Evolutionary conservation across 768 basidiomycete species (phyloP).

Genomic region (Leccinum ochraceum): DNA sequence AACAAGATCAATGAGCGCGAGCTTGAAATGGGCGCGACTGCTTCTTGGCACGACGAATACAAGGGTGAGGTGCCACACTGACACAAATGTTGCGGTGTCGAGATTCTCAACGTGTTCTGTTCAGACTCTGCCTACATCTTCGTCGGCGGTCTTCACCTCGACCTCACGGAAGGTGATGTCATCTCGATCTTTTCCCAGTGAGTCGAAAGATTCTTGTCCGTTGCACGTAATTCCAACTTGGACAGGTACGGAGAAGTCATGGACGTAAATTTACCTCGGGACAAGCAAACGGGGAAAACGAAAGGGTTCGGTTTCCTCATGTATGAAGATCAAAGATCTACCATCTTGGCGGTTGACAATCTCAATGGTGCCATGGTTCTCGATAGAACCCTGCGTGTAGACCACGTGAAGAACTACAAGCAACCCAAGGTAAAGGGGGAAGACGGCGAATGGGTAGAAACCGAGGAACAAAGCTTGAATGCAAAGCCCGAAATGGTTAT

Average conservation of each 20-base stretch:
- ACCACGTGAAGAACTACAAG: conserved; percentile 91
- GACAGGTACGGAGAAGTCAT: conserved; percentile 93
- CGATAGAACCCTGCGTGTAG: conserved; percentile 85
- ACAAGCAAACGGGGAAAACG: conserved; percentile 89
- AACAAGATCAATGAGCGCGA: conserved; percentile 91
- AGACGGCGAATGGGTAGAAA: conserved; percentile 81
- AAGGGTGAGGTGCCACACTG: conserved; percentile 48
- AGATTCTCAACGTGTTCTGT: conserved; percentile 9
- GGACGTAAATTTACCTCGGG: conserved; percentile 92
- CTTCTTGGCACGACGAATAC: conserved; percentile 97
- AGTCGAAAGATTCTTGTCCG: conserved; percentile 32
- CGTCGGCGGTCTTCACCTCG: conserved; percentile 83
- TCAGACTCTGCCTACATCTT: conserved; percentile 96
- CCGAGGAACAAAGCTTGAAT: conserved; percentile 85
- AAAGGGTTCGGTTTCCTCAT: conserved; percentile 95
- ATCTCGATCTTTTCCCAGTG: conserved; percentile 98
- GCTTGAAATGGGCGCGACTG: conserved; percentile 70
- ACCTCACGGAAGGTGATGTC: conserved; percentile 96
- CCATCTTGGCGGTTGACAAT: conserved; percentile 96
- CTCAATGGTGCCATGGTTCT: conserved; percentile 92
- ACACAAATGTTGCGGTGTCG: background rate
- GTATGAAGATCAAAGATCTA: conserved; percentile 99
- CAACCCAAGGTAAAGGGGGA: conserved; percentile 79
- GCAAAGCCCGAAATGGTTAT: conserved; percentile 75
- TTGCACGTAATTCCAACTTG: conserved; percentile 1